Evolutionary conservation across 2,329 filamentous ascomycete genomes (phyloP), one percentile per base, ranked within the genome.

Genomic region (Phyllosticta citribraziliensis): DNA sequence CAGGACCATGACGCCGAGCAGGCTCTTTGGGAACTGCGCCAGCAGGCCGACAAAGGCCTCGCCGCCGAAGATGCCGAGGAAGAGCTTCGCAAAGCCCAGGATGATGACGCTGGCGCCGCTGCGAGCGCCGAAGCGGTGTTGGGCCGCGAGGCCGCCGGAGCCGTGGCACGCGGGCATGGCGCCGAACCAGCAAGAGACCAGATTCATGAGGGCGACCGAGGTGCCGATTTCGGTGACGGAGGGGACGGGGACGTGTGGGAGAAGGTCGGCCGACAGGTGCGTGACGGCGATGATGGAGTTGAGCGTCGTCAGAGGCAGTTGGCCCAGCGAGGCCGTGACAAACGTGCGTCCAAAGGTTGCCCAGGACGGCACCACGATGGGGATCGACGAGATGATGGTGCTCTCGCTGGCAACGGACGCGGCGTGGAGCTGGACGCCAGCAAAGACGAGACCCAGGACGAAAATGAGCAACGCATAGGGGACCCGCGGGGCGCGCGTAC

Each of bases 121-220:
- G 55, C 93, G 86, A 4, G 93, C 92, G 0, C 93, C 93, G 67
- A 97, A 97, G 4, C 91, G 85, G 72, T 91, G 90, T 72, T 97
- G 93, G 0, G 88, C 94, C 5, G 94, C 94, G 0, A 97, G 79
- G 0, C 93, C 93, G 2, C 93, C 93, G 0, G 91, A 91, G 5
- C 93, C 93, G 71, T 97, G 94, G 70, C 94, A 97, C 3, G 94
- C 86, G 2, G 93, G 94, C 94, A 97, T 97, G 5, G 88, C 88
- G 55, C 92, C 92, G 68, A 96, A 95, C 89, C 90, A 96, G 68
- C 89, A 92, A 17, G 88, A 88, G 1, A 88, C 72, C 3, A 97
- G 77, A 70, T 97, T 97, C 84, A 96, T 95, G 1, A 79, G 68
- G 0, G 87, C 86, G 3, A 97, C 89, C 60, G 90, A 96, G 63